Conservation (phyloP, 176 grass and related monocot genomes). For the Urochloa ruziziensis region DNA sequence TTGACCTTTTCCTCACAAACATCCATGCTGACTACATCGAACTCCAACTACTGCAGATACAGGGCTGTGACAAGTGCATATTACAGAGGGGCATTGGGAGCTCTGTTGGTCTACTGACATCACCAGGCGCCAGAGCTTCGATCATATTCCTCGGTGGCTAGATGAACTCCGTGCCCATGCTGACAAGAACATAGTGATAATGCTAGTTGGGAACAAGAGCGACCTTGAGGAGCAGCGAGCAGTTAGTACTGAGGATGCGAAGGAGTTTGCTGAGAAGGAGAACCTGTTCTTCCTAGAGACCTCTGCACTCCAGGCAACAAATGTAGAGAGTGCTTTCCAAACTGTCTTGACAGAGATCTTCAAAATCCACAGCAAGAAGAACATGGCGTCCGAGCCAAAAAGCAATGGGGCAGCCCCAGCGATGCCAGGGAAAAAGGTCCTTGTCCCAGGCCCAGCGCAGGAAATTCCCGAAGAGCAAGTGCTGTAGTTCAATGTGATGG, state of each 20-base stretch:
- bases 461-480: conserved; percentile 68
- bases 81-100: conserved; percentile 68
- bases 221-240: conserved; percentile 67
- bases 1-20: not conserved
- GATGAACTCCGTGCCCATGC: conserved; percentile 71
- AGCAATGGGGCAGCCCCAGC: conserved; percentile 32
- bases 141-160: conserved; percentile 79
- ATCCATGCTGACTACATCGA: conserved; percentile 10
- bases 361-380: conserved; percentile 68
- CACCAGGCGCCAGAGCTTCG: conserved; percentile 79
- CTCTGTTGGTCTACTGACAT: conserved; percentile 76
- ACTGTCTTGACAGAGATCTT: conserved; percentile 73
- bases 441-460: conserved; percentile 54
- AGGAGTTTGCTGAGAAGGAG: conserved; percentile 78
- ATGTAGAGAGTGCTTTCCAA: conserved; percentile 65
- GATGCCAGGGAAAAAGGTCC: conserved; percentile 54
- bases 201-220: conserved; percentile 80
- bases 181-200: conserved; percentile 79
- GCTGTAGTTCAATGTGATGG: conserved; percentile 37
- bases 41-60: conserved; percentile 50
- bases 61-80: conserved; percentile 80
- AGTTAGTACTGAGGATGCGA: conserved; percentile 55
- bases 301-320: conserved; percentile 60
- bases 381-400: conserved; percentile 37
- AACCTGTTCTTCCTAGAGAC: conserved; percentile 79